phyloP scores from a whole-genome alignment of 805 yeast species.

The Kregervanrija delftensis region DNA sequence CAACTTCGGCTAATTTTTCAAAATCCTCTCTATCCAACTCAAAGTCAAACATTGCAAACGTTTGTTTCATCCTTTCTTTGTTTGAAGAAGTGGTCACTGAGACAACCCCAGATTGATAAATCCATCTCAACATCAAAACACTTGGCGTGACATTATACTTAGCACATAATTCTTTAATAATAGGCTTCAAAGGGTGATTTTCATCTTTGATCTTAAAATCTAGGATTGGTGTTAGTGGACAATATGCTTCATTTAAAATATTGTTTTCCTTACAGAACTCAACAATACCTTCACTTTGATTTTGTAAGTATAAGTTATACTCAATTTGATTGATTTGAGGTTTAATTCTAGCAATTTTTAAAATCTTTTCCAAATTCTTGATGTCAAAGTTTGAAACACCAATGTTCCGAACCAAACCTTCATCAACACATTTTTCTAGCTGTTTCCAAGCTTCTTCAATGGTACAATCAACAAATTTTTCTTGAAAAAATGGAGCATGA shows the following conservation, averaged over 20 bases:
- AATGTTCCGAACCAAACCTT: conserved; percentile 41
- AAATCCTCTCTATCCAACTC: conserved; percentile 47
- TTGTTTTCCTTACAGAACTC: conserved; percentile 43
- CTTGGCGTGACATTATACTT: conserved; percentile 57
- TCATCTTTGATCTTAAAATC: conserved; percentile 28
- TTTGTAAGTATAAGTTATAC: conserved; percentile 57
- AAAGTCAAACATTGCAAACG: conserved; percentile 50
- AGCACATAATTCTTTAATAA: conserved; percentile 34
- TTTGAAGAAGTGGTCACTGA: conserved; percentile 74
- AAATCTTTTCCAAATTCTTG: conserved; percentile 36
- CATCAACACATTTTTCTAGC: conserved; percentile 34
- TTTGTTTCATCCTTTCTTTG: conserved; percentile 47
- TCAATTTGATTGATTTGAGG: conserved; percentile 70
- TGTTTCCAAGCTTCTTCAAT: conserved; percentile 46
- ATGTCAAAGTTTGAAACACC: conserved; percentile 59
- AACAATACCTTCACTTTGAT: conserved; percentile 51
- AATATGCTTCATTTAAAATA: conserved; percentile 56
- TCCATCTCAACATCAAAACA: conserved; percentile 67
- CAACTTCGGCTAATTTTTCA: conserved; percentile 33
- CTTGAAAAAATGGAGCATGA: conserved; percentile 48
- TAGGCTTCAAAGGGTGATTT: conserved; percentile 33
- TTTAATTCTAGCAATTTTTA: conserved; percentile 35
- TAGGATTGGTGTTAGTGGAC: conserved; percentile 62
- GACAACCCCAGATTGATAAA: conserved; percentile 54
- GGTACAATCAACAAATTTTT: conserved; percentile 36